Evolutionary conservation across 176 grass and related monocot genomes (phyloP), one percentile per base, ranked within the genome.

Genomic region (Hordeum marinum): DNA sequence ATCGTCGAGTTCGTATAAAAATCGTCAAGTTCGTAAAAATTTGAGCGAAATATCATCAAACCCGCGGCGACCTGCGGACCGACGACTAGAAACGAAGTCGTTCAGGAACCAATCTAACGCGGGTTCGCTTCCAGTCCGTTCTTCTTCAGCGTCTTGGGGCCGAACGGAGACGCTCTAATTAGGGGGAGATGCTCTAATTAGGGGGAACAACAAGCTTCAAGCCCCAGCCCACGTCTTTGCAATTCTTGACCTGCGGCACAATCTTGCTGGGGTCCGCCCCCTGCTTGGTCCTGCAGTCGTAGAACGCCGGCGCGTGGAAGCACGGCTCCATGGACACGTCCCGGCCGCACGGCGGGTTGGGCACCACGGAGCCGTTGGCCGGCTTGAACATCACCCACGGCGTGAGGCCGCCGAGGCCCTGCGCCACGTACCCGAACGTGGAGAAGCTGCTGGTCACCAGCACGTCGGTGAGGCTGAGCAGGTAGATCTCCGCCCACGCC

Each of bases 401-500:
- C 79, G 24, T 81, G 17, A 89, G 4, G 34, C 89, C 89, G 15
- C 29, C 85, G 45, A 96, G 82, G 8, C 91, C 91, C 78, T 85
- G 82, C 57, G 91, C 87, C 9, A 96, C 87, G 77, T 96, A 93
- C 23, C 94, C 94, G 55, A 97, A 92, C 48, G 91, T 97, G 0
- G 94, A 97, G 54, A 12, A 7, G 9, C 78, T 75, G 42, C 9
- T 92, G 36, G 91, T 97, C 27, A 91, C 68, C 74, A 97, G 66
- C 62, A 15, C 72, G 11, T 92, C 90, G 14, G 80, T 80, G 23
- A 90, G 87, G 80, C 94, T 97, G 8, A 94, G 50, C 80, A 94
- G 84, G n/a, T 88, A 97, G 0, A 97, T 94, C 72, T 97, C 92
- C 4, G 92, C 87, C 78, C 79, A 84, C 34, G 94, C 94, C 88